Evolutionary conservation across 2,329 filamentous ascomycete species (phyloP), one percentile per base, ranked within the genome.

Genomic region (Aspergillus ochraceoroseus): DNA sequence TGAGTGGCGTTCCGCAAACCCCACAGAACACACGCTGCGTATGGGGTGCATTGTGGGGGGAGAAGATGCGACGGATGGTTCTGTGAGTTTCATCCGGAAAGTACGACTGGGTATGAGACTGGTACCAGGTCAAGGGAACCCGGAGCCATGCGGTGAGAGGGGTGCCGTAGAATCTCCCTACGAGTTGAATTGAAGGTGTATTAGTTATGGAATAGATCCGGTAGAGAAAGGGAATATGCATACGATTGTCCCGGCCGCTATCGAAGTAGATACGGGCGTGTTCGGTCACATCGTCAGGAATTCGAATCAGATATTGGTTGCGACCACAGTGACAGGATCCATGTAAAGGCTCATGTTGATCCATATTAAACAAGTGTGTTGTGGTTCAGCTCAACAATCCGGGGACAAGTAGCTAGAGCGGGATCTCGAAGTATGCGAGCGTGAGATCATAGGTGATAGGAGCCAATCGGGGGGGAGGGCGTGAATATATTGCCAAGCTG

Each of bases 251-350:
- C 41, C 73, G 71, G 44, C 79, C 77, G 25, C 81, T 80, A 63
- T 87, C 83, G 61, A 94, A 92, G 47, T 87, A 77, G 14, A 94
- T 79, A 51, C 80, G 75, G 11, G 82, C 79, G 35, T 74, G 66
- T 22, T 79, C 68, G 26, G 69, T 65, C 27, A 75, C 70, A 52
- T 73, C 65, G 13, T 71, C 62, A 1, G 87, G 87, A 15, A 90
- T 73, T 31, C 77, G 67, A 52, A 95, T 79, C 43, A 80, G 73
- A 67, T 94, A 95, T 58, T 82, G 76, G 58, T 92, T 94, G 46
- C 89, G 80, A 42, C 88, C 87, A 64, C 89, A 95, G 38, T 83
- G 81, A 70, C 89, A 95, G 49, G 81, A 78, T 55, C 88, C 88
- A 49, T 76, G 79, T 42, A 94, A 74, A 26, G 74, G 74, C 46